These are phyloP conservation scores for Fusarium zealandicum DNA, from an alignment of 2,329 filamentous ascomycete species.

Conservation along the genomic window DNA sequence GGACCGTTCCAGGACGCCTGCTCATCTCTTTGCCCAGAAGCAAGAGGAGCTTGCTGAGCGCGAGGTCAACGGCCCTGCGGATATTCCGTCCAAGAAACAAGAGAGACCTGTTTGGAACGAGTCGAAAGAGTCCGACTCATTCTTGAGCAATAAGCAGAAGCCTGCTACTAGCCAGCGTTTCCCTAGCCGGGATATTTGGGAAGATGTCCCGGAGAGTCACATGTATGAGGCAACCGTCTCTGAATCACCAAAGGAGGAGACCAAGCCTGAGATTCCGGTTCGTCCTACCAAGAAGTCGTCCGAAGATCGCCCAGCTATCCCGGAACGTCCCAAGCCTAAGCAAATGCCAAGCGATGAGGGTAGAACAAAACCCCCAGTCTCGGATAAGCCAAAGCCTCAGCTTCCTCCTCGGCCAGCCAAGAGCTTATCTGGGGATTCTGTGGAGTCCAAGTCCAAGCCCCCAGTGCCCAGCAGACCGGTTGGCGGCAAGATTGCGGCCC, in stretches of 20 bases:
- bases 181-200: slow-evolving; percentile 93
- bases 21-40: slow-evolving; percentile 69
- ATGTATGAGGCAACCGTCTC: slow-evolving; percentile 78
- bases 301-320: slow-evolving; percentile 55
- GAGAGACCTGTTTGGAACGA: slow-evolving; percentile 54
- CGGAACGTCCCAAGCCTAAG: slow-evolving; percentile 63
- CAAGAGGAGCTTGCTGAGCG: slow-evolving; percentile 71
- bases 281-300: slow-evolving; percentile 50
- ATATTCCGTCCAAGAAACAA: slow-evolving; percentile 41
- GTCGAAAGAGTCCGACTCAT: slow-evolving; percentile 50
- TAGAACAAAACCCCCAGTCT: slow-evolving; percentile 53
- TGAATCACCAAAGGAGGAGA: slow-evolving; percentile 43
- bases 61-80: slow-evolving; percentile 49
- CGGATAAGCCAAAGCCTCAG: slow-evolving; percentile 64
- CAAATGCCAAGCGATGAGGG: slow-evolving; percentile 49
- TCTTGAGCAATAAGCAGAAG: slow-evolving; percentile 58
- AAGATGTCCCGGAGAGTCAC: slow-evolving; percentile 87
- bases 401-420: slow-evolving; percentile 71
- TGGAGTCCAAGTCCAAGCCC: slow-evolving; percentile 76
- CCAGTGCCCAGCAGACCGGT: slow-evolving; percentile 76
- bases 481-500: slow-evolving; percentile 86
- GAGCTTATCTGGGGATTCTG: slow-evolving; percentile 48
- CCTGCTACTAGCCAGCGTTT: slow-evolving; percentile 74
- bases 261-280: slow-evolving; percentile 42
- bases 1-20: slow-evolving; percentile 61